Percentiles rank a stretch among this genome's conserved stretches.
Conservation (phyloP, 495 filamentous ascomycete genomes). For the Neurospora sublineolata region DNA sequence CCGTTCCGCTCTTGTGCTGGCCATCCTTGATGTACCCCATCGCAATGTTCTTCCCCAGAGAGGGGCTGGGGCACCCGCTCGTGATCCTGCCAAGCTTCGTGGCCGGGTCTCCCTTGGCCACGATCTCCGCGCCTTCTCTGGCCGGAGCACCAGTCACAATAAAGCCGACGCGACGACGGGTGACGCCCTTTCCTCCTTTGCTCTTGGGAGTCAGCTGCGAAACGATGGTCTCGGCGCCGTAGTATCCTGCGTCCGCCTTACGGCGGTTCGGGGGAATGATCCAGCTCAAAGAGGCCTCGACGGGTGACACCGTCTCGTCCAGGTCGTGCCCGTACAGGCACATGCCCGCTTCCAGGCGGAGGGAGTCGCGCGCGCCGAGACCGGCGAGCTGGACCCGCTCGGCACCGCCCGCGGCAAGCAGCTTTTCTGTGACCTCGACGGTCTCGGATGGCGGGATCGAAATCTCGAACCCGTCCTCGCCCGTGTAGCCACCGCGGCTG, state of each 20-base stretch:
- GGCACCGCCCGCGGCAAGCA: conserved; percentile 50
- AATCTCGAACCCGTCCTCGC: conserved; percentile 97
- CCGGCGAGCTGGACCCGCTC: conserved; percentile 69
- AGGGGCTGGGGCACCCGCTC: conserved; percentile 80
- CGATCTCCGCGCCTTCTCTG: conserved; percentile 74
- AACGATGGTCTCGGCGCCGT: conserved; percentile 64
- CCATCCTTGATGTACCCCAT: conserved; percentile 89
- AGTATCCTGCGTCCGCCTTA: conserved; percentile 47
- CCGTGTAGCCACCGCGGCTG: conserved; percentile 86
- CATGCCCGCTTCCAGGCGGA: conserved; percentile 93
- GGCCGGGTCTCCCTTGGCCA: conserved; percentile 37
- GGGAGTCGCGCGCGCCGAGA: conserved; percentile 79
- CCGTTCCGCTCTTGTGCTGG: conserved; percentile 75
- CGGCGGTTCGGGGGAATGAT: conserved; percentile 70
- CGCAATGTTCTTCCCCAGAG: conserved; percentile 76
- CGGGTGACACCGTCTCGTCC: conserved; percentile 77
- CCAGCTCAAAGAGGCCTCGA: conserved; percentile 75
- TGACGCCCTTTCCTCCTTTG: conserved; percentile 55
- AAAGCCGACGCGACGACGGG: conserved; percentile 66
- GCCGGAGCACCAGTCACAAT: conserved; percentile 79
- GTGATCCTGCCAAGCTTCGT: conserved; percentile 56
- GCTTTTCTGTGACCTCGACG: conserved; percentile 41
- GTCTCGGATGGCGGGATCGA: conserved; percentile 56
- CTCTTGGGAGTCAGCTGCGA: conserved; percentile 56
- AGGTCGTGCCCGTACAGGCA: conserved; percentile 98